A percentile compares a stretch with the other conserved stretches of the same genome.
Conservation (phyloP, 2,329 filamentous ascomycete species). For the Domatiomyces globalis region DNA sequence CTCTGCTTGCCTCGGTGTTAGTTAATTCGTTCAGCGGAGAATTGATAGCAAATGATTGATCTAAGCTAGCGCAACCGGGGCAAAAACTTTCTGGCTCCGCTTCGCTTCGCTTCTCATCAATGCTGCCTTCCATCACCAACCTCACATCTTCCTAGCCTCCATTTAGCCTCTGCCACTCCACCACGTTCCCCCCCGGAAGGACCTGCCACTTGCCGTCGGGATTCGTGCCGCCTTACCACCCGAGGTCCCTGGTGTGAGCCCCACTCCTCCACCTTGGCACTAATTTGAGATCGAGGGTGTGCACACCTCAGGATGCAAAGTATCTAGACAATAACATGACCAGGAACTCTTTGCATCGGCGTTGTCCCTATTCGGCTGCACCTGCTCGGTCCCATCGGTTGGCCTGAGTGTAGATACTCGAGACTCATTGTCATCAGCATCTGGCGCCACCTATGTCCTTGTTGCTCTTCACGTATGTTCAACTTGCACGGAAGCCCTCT, state of each 20-base stretch:
- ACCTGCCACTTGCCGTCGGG: no score
- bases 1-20: background rate
- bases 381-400: background rate
- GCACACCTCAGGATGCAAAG: background rate
- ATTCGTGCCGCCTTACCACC: background rate
- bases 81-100: background rate
- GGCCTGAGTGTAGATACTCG: background rate
- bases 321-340: background rate
- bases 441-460: background rate
- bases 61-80: background rate
- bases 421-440: background rate
- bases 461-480: background rate
- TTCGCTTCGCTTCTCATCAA: background rate
- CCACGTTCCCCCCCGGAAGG: background rate
- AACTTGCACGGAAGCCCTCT: background rate
- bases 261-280: background rate
- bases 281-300: background rate
- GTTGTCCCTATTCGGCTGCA: background rate
- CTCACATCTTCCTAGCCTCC: background rate
- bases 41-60: background rate
- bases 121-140: background rate
- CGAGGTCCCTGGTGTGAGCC: background rate
- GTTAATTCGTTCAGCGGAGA: background rate
- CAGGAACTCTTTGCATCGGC: background rate
- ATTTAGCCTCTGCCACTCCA: background rate